These are phyloP conservation scores for Alloascoidea africana DNA, from an alignment of 805 yeast species.

Conservation along the genomic window DNA sequence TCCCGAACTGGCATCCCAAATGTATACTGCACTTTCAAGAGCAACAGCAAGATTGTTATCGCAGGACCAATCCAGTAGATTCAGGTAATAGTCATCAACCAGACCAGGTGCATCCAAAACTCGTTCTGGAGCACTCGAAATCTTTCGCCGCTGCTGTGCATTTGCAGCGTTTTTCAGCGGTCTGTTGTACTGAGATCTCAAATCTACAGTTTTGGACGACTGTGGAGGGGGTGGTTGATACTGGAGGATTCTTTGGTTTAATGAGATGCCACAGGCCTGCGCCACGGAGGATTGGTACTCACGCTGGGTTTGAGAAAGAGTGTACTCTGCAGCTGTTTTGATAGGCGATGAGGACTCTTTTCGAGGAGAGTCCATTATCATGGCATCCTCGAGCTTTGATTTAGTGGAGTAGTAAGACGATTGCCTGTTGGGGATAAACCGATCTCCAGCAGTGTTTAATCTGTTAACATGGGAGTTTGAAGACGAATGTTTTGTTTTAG, in stretches of 20 bases:
- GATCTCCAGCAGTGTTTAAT: conserved; percentile 22
- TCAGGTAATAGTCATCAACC: conserved; percentile 82
- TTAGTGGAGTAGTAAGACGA: conserved; percentile 28
- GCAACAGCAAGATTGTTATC: conserved; percentile 81
- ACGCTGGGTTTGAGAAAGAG: conserved; percentile 3
- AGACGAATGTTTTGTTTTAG: conserved; percentile 10
- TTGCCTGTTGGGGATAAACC: conserved; percentile 47
- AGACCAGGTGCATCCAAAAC: conserved; percentile 95
- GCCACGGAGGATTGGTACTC: conserved; percentile 71
- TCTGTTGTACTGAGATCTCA: conserved; percentile 18
- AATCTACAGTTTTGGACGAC: conserved; percentile 19
- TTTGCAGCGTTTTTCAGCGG: conserved; percentile 15
- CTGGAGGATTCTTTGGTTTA: conserved; percentile 70
- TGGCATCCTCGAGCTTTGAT: conserved; percentile 21
- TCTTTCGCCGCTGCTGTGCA: conserved; percentile 30
- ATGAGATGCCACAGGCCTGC: conserved; percentile 82
- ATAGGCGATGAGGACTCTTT: conserved; percentile 24
- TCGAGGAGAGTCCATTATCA: conserved; percentile 27
- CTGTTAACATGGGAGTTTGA: conserved; percentile 12
- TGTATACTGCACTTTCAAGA: conserved; percentile 64
- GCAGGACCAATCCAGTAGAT: conserved; percentile 76
- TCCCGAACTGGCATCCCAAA: conserved; percentile 86
- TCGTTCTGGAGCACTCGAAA: conserved; percentile 81
- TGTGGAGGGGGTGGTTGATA: conserved; percentile 83
- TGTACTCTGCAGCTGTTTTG: conserved; percentile 17